Conservation (phyloP, 169 alveolate genomes). For the Plasmodium fragile region DNA sequence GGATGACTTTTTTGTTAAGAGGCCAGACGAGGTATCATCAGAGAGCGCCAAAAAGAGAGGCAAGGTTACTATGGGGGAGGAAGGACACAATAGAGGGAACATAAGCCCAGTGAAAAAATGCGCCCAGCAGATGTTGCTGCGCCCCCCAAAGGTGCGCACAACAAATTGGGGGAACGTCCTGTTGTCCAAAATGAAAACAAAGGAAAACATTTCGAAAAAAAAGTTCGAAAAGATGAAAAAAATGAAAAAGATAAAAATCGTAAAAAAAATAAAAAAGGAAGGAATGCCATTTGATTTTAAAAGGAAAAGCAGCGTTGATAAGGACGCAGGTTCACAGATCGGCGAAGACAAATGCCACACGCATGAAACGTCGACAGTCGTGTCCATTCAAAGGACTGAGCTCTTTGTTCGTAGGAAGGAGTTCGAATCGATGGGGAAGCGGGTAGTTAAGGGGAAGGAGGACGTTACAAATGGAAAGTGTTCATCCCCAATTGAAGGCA, state of each 20-base stretch:
- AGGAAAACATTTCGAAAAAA: background rate
- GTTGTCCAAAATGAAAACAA: background rate
- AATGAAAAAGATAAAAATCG: background rate
- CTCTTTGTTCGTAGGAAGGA: background rate
- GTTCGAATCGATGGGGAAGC: background rate
- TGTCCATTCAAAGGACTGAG: background rate
- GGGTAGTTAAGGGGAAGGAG: background rate
- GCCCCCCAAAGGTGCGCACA: background rate
- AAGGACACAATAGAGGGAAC: background rate
- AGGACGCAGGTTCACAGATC: background rate
- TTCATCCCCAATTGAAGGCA: background rate
- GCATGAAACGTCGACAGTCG: background rate
- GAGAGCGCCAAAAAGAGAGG: background rate
- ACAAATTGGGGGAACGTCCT: background rate
- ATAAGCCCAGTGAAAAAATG: background rate
- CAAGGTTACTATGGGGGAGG: background rate
- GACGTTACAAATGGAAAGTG: background rate
- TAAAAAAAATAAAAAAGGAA: background rate
- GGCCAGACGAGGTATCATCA: background rate
- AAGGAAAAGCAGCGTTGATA: background rate
- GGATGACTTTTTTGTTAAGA: background rate
- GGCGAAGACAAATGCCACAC: background rate
- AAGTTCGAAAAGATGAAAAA: background rate
- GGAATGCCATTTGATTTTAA: background rate
- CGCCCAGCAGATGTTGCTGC: background rate